Evolutionary conservation across 352 stramenopile genomes (phyloP).

Genomic region (Globisporangium emineosum): DNA sequence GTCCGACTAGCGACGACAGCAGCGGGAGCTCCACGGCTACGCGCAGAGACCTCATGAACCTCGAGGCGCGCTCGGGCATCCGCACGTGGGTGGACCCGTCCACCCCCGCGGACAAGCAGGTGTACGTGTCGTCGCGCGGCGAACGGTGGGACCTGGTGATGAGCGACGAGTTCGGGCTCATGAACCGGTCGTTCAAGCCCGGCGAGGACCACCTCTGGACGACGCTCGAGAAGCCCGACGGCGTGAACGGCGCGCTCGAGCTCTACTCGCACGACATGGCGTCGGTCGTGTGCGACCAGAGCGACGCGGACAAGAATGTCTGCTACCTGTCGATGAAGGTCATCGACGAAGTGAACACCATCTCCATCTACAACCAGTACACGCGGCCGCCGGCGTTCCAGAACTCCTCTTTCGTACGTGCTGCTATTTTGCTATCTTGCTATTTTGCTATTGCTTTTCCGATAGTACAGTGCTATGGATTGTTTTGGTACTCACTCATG

Average conservation of each 20-base stretch:
- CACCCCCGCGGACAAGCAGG: neutral
- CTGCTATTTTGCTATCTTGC: conserved; percentile 6
- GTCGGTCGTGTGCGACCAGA: conserved; percentile 39
- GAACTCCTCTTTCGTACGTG: conserved; percentile 44
- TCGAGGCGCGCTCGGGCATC: conserved; percentile 5
- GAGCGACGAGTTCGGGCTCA: conserved; percentile 10
- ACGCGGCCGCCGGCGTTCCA: conserved; percentile 46
- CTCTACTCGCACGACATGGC: conserved; percentile 68
- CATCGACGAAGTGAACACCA: conserved; percentile 45
- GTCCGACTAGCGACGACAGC: neutral
- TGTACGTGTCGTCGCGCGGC: neutral
- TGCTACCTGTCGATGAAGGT: conserved; percentile 66
- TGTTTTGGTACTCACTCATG: too few species aligned
- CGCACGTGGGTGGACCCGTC: conserved; percentile 6
- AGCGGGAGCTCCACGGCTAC: conserved; percentile 8
- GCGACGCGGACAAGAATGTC: conserved; percentile 14
- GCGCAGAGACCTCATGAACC: neutral
- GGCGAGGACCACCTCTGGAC: conserved; percentile 61
- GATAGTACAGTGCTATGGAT: too few species aligned
- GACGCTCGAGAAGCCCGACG: conserved; percentile 65
- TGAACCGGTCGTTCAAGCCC: conserved; percentile 5
- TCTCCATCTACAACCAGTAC: conserved; percentile 75
- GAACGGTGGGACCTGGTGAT: conserved; percentile 7
- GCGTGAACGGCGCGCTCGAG: conserved; percentile 61
- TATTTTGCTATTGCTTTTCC: too few species aligned